Conservation (phyloP, 1,284 basidiomycete species). For the Moniliophthora roreri region DNA sequence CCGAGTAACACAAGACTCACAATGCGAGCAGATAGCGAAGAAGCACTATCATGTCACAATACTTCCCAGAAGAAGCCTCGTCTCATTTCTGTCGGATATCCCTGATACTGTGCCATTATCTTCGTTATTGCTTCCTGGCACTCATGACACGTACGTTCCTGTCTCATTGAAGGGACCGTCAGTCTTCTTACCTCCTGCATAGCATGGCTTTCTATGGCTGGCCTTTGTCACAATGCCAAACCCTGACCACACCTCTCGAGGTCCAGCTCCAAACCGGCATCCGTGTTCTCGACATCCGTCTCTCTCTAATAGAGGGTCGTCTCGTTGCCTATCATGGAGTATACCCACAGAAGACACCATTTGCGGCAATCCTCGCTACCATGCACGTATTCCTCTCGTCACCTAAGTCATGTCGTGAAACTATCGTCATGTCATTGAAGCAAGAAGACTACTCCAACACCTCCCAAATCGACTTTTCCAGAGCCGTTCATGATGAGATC, state of each 20-base stretch:
- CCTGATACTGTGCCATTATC: constrained; percentile 68
- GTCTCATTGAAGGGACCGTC: constrained; percentile 6
- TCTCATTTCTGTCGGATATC: constrained; percentile 64
- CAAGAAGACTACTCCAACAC: constrained; percentile 70
- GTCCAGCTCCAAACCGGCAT: constrained; percentile 69
- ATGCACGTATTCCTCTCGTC: constrained; percentile 67
- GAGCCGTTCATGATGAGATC: constrained; percentile 67
- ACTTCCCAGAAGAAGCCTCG: constrained; percentile 53
- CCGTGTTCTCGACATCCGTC: constrained; percentile 78
- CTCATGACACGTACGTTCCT: constrained; percentile 65
- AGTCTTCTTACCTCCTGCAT: constrained; percentile 1
- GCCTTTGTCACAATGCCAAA: constrained; percentile 78
- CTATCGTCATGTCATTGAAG: constrained; percentile 83
- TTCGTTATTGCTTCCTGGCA: constrained; percentile 66
- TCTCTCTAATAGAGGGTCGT: constrained; percentile 62
- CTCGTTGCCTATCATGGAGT: constrained; percentile 82
- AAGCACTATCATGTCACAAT: constrained; percentile 49
- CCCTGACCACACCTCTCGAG: constrained; percentile 47
- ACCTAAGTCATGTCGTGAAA: constrained; percentile 60
- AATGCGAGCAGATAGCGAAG: constrained; percentile 31
- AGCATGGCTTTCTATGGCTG: constrained; percentile 82
- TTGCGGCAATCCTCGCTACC: constrained; percentile 59
- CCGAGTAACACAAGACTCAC: too few species aligned
- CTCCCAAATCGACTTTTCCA: constrained; percentile 54
- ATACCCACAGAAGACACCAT: constrained; percentile 67